Evolutionary conservation across 116 monocot species (phyloP).

Genomic region (Cymodocea nodosa): DNA sequence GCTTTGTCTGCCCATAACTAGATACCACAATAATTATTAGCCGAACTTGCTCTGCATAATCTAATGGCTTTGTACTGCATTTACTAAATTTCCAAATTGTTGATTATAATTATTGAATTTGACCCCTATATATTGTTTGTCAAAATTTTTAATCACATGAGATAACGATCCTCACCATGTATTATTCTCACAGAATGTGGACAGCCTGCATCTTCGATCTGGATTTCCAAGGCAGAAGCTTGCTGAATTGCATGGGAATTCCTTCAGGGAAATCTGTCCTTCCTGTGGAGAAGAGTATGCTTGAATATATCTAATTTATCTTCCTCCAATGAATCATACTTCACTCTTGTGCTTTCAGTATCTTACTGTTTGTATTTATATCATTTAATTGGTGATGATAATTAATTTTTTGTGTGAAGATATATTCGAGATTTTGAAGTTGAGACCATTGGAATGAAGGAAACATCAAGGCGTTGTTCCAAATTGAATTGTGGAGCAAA

Average conservation of each 20-base stretch:
- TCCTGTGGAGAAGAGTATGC: conserved; percentile 83
- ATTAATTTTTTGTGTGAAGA: conserved; percentile 25
- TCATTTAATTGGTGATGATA: neutral
- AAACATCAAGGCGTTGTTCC: conserved; percentile 86
- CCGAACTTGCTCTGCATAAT: no score
- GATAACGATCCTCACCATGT: neutral
- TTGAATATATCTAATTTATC: neutral
- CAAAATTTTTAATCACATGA: neutral
- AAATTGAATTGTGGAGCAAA: conserved; percentile 53
- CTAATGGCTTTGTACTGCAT: no score
- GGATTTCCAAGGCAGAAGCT: conserved; percentile 96
- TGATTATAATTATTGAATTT: neutral
- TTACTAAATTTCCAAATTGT: no score
- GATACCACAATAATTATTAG: no score
- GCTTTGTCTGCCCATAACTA: no score
- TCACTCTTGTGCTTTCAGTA: no score
- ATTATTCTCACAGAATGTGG: conserved; percentile 61
- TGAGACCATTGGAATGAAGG: conserved; percentile 97
- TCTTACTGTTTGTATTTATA: no score
- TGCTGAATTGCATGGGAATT: conserved; percentile 98
- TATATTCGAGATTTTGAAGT: conserved; percentile 99
- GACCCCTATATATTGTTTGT: neutral
- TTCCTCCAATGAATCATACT: no score
- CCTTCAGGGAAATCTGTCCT: conserved; percentile 88
- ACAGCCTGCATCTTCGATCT: conserved; percentile 97